These are phyloP conservation scores for Microthlaspi erraticum DNA, from an alignment of 345 rosid species.

Conservation along the genomic window DNA sequence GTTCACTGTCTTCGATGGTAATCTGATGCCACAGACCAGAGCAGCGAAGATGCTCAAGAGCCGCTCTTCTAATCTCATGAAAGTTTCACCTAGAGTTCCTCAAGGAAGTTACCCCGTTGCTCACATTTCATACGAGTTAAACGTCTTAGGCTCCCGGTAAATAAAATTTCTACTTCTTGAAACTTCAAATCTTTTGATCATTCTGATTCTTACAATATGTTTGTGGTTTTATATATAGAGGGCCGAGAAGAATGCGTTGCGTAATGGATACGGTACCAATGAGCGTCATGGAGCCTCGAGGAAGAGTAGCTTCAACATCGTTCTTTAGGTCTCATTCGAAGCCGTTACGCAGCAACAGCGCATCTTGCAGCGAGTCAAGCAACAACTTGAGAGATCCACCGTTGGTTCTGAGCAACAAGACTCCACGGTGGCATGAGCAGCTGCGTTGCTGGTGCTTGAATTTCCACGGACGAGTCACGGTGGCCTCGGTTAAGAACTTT, in stretches of 20 bases:
- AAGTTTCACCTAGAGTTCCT: conserved; percentile 59
- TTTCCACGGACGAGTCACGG: conserved; percentile 77
- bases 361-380: conserved; percentile 46
- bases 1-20: conserved; percentile 63
- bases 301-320: conserved; percentile 30
- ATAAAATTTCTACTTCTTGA: not conserved
- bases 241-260: conserved; percentile 84
- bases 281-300: conserved; percentile 47
- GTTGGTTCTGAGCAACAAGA: conserved; percentile 64
- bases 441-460: conserved; percentile 85
- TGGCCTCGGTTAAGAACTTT: conserved; percentile 82
- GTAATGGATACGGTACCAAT: conserved; percentile 61
- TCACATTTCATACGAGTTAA: conserved; percentile 69
- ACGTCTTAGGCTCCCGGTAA: conserved; percentile 76
- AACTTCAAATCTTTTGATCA: not conserved
- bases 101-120: conserved; percentile 63
- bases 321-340: conserved; percentile 59
- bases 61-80: conserved; percentile 60
- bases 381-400: conserved; percentile 47
- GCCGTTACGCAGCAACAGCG: conserved; percentile 12
- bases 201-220: conserved; percentile 4
- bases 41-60: conserved; percentile 59
- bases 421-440: conserved; percentile 89
- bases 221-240: conserved; percentile 53
- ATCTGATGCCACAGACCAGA: conserved; percentile 46